Conservation (phyloP, 2,329 filamentous ascomycete genomes). For the Ilyonectria destructans region DNA sequence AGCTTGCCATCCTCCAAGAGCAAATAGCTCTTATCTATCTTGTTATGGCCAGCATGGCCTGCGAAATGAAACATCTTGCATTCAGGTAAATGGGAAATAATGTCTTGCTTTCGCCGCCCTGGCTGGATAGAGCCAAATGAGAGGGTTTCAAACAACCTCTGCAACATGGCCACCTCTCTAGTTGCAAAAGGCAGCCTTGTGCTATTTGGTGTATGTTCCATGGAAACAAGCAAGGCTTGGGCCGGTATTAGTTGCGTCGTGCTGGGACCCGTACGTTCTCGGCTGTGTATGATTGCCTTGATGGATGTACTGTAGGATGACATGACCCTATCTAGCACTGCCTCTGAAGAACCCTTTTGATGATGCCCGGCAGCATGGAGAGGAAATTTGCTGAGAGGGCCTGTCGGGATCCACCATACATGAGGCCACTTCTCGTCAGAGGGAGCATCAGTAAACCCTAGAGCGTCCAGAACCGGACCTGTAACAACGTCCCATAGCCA, state of each 20-base stretch:
- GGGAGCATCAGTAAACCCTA: conserved; percentile 46
- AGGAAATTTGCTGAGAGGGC: conserved; percentile 49
- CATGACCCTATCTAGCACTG: conserved; percentile 54
- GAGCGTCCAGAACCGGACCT: conserved; percentile 46
- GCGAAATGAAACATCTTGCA: conserved; percentile 51
- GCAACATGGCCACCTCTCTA: conserved; percentile 40
- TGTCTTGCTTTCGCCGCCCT: conserved; percentile 35
- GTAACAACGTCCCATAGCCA: conserved; percentile 53
- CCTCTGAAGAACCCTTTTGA: conserved; percentile 33
- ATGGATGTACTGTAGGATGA: conserved; percentile 58
- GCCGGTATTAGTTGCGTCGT: background rate
- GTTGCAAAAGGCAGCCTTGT: conserved; percentile 36
- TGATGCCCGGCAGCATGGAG: conserved; percentile 56
- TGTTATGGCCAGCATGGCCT: conserved; percentile 59
- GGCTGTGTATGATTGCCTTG: conserved; percentile 50
- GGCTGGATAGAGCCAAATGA: conserved; percentile 16
- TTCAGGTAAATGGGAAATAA: conserved; percentile 48
- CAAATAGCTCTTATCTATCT: conserved; percentile 30
- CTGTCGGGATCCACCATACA: conserved; percentile 56
- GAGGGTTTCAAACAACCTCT: conserved; percentile 16
- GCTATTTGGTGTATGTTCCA: conserved; percentile 39
- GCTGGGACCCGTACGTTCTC: background rate
- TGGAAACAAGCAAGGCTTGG: conserved; percentile 48
- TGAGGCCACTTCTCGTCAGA: conserved; percentile 43
- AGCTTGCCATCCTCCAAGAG: conserved; percentile 31